Base-by-base conservation (phyloP, 2,329 filamentous ascomycete species). In the Trichophyton rubrum region DNA sequence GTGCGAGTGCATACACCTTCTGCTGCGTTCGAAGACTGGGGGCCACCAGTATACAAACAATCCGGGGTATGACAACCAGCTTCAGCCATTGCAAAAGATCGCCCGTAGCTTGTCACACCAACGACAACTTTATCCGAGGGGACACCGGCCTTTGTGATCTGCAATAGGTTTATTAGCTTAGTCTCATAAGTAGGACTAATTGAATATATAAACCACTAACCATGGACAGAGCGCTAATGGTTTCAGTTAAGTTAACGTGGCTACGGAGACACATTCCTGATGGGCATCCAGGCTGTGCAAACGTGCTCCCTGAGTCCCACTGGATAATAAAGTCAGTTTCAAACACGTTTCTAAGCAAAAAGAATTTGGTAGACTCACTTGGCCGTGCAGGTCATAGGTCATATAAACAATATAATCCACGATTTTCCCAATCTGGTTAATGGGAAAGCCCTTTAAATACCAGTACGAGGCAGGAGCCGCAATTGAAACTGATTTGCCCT, bases 231-330 rank as follows among this genome's bases (percentile, higher is more conserved):
- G 74, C 62, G 13, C 65, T 63, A 0, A 61, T 57, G 0, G 72
- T 74, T 59, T 77, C 73, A 1, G 74, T 77, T 49, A 68, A 59
- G 66, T 77, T 77, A 62, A 76, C 56, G n/a, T 58, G 56, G 35
- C n/a, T 22, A 72, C 72, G 71, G 1, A 77, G 67, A 55, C 75
- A 72, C 47, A 67, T 68, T 1, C 69, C 68, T 9, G n/a, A 33
- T 5, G 49, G 41, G 57, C 71, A 73, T 13, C 67, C 69, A 1
- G n/a, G 1, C 17, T 45, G 41, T 22, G 41, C 5, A 17, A 55
- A 55, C 3, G 51, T 5, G 51, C 51, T 13, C 6, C 33, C 22
- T n/a, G 51, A 15, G 3, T 55, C 41, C 41, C 41, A 45, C 41
- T 45, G 9, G 17, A 15, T n/a, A 9, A 45, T 45, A 45, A 17